These are phyloP conservation scores for Plectosphaerella sp. DNA, from an alignment of 2,329 filamentous ascomycete species.

Conservation along the genomic window DNA sequence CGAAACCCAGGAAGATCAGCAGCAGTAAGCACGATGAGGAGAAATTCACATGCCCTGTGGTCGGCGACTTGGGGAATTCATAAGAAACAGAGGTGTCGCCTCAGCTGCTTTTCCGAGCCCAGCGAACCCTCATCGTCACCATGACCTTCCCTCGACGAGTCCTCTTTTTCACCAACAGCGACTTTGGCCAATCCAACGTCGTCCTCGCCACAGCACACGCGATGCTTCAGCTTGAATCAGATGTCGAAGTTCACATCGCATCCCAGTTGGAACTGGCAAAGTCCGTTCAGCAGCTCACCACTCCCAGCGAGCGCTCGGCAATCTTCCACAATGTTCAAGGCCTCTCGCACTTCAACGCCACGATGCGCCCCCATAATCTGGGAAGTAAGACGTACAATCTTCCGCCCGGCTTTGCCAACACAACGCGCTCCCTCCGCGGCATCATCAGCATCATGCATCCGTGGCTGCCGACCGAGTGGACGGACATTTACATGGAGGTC, in stretches of 20 bases:
- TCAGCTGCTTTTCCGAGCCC: no score
- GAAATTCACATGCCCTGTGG: no score
- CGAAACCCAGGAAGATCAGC: no score
- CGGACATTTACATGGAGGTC: background rate
- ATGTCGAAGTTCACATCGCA: conserved; percentile 9
- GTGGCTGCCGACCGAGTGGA: conserved; percentile 3
- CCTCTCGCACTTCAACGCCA: conserved; percentile 1
- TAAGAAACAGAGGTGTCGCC: no score
- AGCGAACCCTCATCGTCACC: background rate
- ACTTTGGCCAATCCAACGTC: conserved; percentile 18
- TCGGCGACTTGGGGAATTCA: no score
- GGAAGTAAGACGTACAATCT: background rate
- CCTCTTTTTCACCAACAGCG: conserved; percentile 15
- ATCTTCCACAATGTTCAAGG: background rate
- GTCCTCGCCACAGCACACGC: conserved; percentile 15
- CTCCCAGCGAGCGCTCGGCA: background rate
- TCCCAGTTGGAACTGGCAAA: background rate
- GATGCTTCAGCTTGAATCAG: conserved; percentile 5
- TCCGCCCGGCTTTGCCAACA: background rate
- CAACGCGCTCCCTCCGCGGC: background rate
- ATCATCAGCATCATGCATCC: background rate
- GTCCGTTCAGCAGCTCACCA: background rate
- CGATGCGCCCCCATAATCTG: background rate
- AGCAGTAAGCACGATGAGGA: no score
- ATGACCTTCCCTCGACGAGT: conserved; percentile 3